phyloP scores from a whole-genome alignment of 768 basidiomycete species.

The Exidia glandulosa region DNA sequence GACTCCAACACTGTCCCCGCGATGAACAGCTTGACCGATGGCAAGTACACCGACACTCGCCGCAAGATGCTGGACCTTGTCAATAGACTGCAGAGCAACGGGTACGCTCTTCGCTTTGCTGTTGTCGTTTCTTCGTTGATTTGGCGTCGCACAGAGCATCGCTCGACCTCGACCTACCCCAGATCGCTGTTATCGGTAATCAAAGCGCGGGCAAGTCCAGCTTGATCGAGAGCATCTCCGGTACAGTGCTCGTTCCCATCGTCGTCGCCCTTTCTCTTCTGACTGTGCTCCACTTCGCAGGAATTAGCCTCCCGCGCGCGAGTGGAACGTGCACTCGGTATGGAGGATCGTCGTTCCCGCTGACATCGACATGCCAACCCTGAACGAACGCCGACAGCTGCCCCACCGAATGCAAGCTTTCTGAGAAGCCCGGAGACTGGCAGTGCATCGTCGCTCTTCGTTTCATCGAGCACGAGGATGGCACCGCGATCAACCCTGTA shows the following conservation, averaged over 20 bases:
- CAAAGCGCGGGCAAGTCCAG: constrained; percentile 73
- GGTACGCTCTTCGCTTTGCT: constrained; percentile 29
- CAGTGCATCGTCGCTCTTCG: constrained; percentile 22
- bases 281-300: constrained; percentile 13
- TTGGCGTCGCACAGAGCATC: not conserved
- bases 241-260: not conserved
- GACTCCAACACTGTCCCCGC: not conserved
- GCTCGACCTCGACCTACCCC: constrained; percentile 52
- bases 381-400: constrained; percentile 14
- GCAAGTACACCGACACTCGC: constrained; percentile 20
- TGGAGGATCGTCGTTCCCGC: constrained; percentile 1
- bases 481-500: constrained; percentile 1
- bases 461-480: constrained; percentile 15
- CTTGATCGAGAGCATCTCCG: constrained; percentile 62
- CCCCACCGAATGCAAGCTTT: constrained; percentile 26
- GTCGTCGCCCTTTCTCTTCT: not conserved
- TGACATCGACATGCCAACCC: not conserved
- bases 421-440: constrained; percentile 17
- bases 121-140: not conserved
- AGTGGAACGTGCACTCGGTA: constrained; percentile 68
- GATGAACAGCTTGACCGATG: not conserved
- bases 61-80: constrained; percentile 47
- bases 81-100: constrained; percentile 49
- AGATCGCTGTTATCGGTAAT: constrained; percentile 60
- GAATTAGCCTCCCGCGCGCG: constrained; percentile 56